Evolutionary conservation across 306 rosid genomes (phyloP), one percentile per base, ranked within the genome.

Genomic region (Rosa chinensis): DNA sequence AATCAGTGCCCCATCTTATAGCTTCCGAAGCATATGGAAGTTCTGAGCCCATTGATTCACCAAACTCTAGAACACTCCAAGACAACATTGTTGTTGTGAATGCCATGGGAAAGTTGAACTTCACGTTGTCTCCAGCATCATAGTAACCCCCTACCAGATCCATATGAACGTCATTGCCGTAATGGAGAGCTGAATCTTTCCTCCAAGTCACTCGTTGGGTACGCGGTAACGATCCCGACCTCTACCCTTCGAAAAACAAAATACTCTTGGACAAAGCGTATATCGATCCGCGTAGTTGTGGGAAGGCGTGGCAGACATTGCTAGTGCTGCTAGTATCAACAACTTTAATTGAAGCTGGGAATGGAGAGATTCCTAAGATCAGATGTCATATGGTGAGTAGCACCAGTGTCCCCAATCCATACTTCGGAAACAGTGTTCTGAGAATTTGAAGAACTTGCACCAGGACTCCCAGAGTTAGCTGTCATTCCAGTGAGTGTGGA

Each of bases 61-160:
- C 18, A 62, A 62, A 28, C 67, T 62, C 67, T 62, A 62, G 42
- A 62, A 62, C 67, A 28, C 67, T 28, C 40, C 67, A 62, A 28
- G 67, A 61, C 67, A 62, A 28, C 67, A 62, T 62, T 62, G 67
- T 28, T 13, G 20, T 62, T 62, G 42, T 28, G 40, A 62, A 62
- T 10, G 67, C 9, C 67, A 62, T 12, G 8, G 67, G 67, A 12
- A 28, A 62, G 67, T 62, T 62, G 67, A 62, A 62, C 40, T 62
- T 62, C 3, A 62, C 67, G 8, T 25, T 62, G 40, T 62, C 67
- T 0, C 67, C 67, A 4, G 67, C 40, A 25, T 62, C 67, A 13
- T 62, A 62, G 67, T 25, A 25, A 11, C 67, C 40, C 40, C 67
- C 67, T 62, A 28, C 9, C 40, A 62, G 40, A 28, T 25, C 67